These are phyloP conservation scores for Rhodomyrtus psidioides DNA, from an alignment of 441 rosid species.

Conservation along the genomic window DNA sequence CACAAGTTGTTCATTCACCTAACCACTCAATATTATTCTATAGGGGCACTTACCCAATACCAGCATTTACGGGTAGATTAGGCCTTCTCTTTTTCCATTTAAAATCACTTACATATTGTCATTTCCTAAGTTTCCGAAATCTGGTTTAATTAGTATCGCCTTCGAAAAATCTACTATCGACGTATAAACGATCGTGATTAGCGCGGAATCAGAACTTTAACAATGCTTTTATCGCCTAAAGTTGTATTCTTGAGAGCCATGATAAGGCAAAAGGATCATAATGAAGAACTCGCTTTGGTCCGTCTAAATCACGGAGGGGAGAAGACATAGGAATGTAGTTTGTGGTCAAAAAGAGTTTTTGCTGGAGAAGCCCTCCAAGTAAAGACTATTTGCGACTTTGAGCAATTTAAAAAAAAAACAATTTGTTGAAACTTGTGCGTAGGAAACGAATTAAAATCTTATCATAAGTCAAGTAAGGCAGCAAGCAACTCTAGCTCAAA, in stretches of 20 bases:
- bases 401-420: neutral
- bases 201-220: neutral
- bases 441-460: neutral
- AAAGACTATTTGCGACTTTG: neutral
- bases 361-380: neutral
- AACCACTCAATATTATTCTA: neutral
- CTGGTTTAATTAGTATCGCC: neutral
- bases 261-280: neutral
- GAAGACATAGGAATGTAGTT: neutral
- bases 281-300: neutral
- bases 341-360: neutral
- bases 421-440: neutral
- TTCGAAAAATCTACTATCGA: neutral
- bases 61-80: neutral
- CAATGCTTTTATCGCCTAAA: neutral
- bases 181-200: neutral
- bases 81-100: neutral
- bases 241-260: neutral
- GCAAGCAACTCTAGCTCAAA: neutral
- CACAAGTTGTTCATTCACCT: neutral
- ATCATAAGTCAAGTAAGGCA: neutral
- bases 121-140: neutral
- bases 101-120: neutral
- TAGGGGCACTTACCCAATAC: neutral
- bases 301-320: neutral